A percentile compares a stretch with the other conserved stretches of the same genome.
These are phyloP conservation scores for Kitagawia praeruptora DNA, from an alignment of 129 eudicot genomes.

Conservation along the genomic window DNA sequence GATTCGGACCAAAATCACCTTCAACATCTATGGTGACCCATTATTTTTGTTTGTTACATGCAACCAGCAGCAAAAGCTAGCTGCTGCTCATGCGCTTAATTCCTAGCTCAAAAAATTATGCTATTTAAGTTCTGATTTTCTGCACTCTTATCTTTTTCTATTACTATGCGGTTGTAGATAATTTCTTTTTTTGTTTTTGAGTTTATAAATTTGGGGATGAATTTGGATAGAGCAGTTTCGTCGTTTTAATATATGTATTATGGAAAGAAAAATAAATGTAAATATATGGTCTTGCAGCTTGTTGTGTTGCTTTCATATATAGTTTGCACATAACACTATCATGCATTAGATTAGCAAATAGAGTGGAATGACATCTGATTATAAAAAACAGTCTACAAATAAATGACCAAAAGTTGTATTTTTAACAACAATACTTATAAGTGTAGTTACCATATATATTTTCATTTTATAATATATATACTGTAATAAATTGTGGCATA, in stretches of 20 bases:
- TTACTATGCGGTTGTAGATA: not conserved
- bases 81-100: not conserved
- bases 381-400: too few relatives aligned
- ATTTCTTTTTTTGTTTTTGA: not conserved
- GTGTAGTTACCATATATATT: not conserved
- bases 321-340: not conserved
- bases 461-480: too few relatives aligned
- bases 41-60: not conserved
- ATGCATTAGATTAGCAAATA: not conserved
- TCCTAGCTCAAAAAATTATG: not conserved
- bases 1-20: constrained; percentile 55
- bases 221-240: constrained; percentile 6
- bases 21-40: constrained; percentile 23
- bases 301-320: not conserved
- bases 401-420: too few relatives aligned
- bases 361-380: not conserved
- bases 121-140: not conserved
- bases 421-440: too few relatives aligned
- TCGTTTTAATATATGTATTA: not conserved
- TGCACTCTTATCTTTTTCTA: not conserved
- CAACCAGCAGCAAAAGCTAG: constrained; percentile 5
- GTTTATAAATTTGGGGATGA: not conserved
- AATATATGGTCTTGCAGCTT: not conserved
- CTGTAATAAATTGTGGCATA: not conserved
- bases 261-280: not conserved